Evolutionary conservation across 176 grass and related monocot species (phyloP), one percentile per base, ranked within the genome.

Genomic region (Stipa capillata): DNA sequence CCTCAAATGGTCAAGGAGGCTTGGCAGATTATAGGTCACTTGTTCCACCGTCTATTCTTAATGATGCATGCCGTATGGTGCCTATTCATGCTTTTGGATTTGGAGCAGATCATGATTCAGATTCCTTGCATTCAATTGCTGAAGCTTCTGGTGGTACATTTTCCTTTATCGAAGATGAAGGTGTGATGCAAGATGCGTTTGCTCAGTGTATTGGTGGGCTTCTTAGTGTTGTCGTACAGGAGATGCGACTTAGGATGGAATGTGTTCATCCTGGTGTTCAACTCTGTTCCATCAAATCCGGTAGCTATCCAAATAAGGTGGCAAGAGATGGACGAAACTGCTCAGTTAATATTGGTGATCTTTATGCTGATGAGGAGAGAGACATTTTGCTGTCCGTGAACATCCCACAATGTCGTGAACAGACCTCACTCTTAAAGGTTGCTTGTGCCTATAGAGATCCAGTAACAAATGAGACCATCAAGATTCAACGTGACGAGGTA

Each of bases 181-280:
- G 85, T 39, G 90, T 87, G 24, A 94, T 98, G 77, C 96, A 98
- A 82, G 96, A 98, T 87, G 96, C 96, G 1, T 98, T 98, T 83
- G 96, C 96, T 73, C 96, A 98, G 56, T 98, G 96, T 60, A 98
- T 98, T 43, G 92, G 92, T 50, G 92, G 96, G 74, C 95, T 98
- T 80, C 87, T 94, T 79, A 98, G 92, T 63, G 83, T 98, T 52
- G 86, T 87, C 21, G 86, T 93, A 40, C 92, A 93, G 65, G 83
- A 88, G 58, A 89, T 94, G 92, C 48, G 13, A 6, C 77, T 98
- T 68, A 55, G 23, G 35, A 73, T 94, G 77, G 80, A 94, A 35
- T 92, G 87, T 65, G 56, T 87, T 74, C 77, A 98, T 71, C 64
- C 81, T 83, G 73, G 83, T 59, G 90, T 98, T 71, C 82, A 86